Percentiles rank a stretch among this genome's conserved stretches.
phyloP scores from a whole-genome alignment of 2,329 filamentous ascomycete species.

The Chrysoporthe cubensis region DNA sequence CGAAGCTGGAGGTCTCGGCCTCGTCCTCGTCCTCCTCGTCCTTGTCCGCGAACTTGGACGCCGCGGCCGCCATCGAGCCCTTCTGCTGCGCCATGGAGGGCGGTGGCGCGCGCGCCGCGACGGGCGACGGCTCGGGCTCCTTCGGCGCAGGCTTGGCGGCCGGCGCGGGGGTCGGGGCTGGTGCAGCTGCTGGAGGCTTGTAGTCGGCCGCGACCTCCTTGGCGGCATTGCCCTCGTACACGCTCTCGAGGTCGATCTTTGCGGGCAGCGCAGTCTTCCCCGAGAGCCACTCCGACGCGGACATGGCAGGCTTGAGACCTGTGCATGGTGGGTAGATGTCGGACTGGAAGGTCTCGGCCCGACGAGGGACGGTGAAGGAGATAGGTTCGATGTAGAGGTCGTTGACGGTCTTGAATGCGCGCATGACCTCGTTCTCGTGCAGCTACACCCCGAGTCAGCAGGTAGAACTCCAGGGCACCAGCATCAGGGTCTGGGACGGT shows the following conservation, averaged over 20 bases:
- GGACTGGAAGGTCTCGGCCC: conserved; percentile 93
- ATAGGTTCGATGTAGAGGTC: conserved; percentile 94
- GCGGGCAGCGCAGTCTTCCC: conserved; percentile 84
- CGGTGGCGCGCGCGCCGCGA: conserved; percentile 54
- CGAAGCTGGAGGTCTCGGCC: conserved; percentile 78
- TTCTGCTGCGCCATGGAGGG: conserved; percentile 84
- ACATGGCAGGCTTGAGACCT: conserved; percentile 80
- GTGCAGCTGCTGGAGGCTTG: conserved; percentile 57
- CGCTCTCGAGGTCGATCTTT: conserved; percentile 90
- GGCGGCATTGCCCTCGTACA: conserved; percentile 83
- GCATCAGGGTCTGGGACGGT: not conserved
- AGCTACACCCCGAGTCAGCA: conserved; percentile 52
- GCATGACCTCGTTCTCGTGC: conserved; percentile 95
- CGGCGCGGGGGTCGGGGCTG: conserved; percentile 48
- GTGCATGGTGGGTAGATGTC: conserved; percentile 92
- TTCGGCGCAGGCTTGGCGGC: conserved; percentile 54
- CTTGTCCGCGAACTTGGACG: conserved; percentile 82
- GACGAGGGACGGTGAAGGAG: conserved; percentile 93
- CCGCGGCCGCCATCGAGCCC: conserved; percentile 81
- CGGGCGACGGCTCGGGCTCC: conserved; percentile 58
- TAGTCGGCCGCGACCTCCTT: conserved; percentile 75
- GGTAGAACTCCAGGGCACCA: not conserved
- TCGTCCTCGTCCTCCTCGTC: conserved; percentile 59
- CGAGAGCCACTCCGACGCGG: conserved; percentile 79
- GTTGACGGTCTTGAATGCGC: conserved; percentile 96